Percentiles rank a stretch among this genome's conserved stretches.
phyloP scores from a whole-genome alignment of 1,139 yeast species.

The Magnusiomyces fungicola region DNA sequence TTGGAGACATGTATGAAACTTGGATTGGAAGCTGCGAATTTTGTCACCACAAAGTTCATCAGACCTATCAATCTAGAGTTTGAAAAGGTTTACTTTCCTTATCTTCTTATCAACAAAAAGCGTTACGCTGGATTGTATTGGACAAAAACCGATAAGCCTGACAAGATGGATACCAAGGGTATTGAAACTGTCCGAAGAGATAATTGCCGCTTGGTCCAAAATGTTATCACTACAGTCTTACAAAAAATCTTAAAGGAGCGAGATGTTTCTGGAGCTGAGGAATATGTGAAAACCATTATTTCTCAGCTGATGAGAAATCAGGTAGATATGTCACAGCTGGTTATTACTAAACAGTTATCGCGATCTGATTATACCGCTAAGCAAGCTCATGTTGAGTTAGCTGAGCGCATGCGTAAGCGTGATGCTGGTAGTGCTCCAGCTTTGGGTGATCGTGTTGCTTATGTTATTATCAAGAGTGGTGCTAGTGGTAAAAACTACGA shows the following conservation, averaged over 20 bases:
- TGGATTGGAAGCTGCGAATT: constrained; percentile 92
- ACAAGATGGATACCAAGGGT: constrained; percentile 98
- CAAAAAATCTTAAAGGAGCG: constrained; percentile 81
- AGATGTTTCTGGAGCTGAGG: constrained; percentile 81
- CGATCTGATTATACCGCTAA: constrained; percentile 88
- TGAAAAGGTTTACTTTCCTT: constrained; percentile 95
- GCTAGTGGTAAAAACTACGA: constrained; percentile 84
- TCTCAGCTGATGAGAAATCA: constrained; percentile 86
- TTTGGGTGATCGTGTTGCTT: constrained; percentile 96
- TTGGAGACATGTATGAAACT: constrained; percentile 77
- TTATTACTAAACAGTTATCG: constrained; percentile 88
- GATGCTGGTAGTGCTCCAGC: constrained; percentile 97
- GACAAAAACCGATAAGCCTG: constrained; percentile 85
- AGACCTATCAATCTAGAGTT: constrained; percentile 92
- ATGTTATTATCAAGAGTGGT: constrained; percentile 80
- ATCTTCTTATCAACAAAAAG: constrained; percentile 86
- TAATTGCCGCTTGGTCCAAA: constrained; percentile 89
- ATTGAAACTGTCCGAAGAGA: constrained; percentile 98
- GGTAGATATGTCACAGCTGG: constrained; percentile 87
- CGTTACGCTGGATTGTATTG: constrained; percentile 96
- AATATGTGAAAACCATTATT: constrained; percentile 77
- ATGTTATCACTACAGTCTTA: constrained; percentile 86
- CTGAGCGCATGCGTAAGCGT: constrained; percentile 92
- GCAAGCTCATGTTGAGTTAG: constrained; percentile 94
- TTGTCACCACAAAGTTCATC: constrained; percentile 68